Evolutionary conservation across 352 stramenopile species (phyloP), one percentile per base, ranked within the genome.

Genomic region (Poterioochromonas sp.): DNA sequence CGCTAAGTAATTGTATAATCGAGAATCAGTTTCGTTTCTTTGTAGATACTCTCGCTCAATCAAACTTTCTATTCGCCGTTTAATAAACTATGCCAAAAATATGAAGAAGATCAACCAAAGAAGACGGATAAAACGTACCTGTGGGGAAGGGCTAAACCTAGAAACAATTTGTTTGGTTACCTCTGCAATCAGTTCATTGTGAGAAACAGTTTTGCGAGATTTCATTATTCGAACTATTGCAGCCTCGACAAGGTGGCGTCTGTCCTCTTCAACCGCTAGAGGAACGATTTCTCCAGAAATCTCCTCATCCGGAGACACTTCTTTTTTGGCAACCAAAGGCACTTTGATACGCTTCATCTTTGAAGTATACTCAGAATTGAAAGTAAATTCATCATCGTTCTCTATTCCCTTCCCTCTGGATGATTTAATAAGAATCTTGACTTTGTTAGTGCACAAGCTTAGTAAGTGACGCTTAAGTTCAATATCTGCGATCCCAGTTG

Each of bases 211-310:
- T 86, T 98, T 98, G 69, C 94, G 89, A n/a, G 93, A 87, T 87
- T 99, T 99, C 95, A 99, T 99, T 82, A 99, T 97, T 76, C 95
- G 90, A 51, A 99, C 95, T 80, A 99, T 96, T 5, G 93, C 92
- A 29, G 95, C 95, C 82, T 97, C 92, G 11, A 91, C 83, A 41
- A 97, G 86, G 82, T 98, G 93, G 68, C 96, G 93, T 51, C 94
- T 90, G 80, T 98, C 93, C 82, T 98, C 93, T 71, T 96, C 93
- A 3, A 99, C 93, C 47, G 15, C 47, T 15, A 58, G 15, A 15
- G 47, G 47, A 26, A 58, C 26, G 47, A 15, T 26, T 26, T 58
- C 47, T 26, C 47, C 47, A 26, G 47, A 58, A 26, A 15, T 26
- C 47, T 26, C 26, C 26, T 58, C 47, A 26, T 34, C 58, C 11